These are phyloP conservation scores for Globisporangium iwayamae DNA, from an alignment of 352 stramenopile genomes.

Conservation along the genomic window DNA sequence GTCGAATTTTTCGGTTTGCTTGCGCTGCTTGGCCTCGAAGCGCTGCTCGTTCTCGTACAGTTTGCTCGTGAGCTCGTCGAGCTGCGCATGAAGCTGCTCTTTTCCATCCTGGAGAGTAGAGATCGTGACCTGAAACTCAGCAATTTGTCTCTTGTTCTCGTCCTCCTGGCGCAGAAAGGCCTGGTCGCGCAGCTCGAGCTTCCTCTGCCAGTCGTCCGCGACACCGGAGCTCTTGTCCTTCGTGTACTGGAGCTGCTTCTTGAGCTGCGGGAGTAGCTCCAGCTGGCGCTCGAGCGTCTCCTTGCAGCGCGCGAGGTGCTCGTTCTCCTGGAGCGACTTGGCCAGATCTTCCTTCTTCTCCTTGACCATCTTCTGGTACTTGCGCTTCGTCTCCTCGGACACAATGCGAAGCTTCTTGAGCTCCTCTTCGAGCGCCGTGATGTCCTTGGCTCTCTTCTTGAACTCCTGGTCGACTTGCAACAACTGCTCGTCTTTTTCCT, in stretches of 20 bases:
- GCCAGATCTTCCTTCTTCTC: slow-evolving; percentile 56
- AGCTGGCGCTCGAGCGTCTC: slow-evolving; percentile 33
- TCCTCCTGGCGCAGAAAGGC: slow-evolving; percentile 53
- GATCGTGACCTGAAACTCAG: slow-evolving; percentile 25
- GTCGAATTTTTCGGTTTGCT: slow-evolving; percentile 22
- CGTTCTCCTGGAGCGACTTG: slow-evolving; percentile 49
- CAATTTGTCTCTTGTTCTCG: slow-evolving; percentile 35
- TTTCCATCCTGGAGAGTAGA: slow-evolving; percentile 23
- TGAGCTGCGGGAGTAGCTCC: slow-evolving; percentile 47
- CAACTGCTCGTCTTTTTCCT: slow-evolving; percentile 17
- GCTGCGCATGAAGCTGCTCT: slow-evolving; percentile 21
- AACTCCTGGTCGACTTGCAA: slow-evolving; percentile 21
- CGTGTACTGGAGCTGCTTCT: slow-evolving; percentile 42
- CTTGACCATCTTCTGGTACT: slow-evolving; percentile 42
- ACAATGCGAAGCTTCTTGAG: slow-evolving; percentile 27
- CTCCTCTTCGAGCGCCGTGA: slow-evolving; percentile 24
- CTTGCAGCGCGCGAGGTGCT: slow-evolving; percentile 25
- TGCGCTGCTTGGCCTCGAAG: slow-evolving; percentile 18
- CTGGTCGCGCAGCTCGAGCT: slow-evolving; percentile 39
- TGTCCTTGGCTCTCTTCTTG: slow-evolving; percentile 20
- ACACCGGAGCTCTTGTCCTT: slow-evolving; percentile 38
- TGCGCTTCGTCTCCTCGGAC: slow-evolving; percentile 29
- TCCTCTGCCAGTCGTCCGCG: slow-evolving; percentile 31
- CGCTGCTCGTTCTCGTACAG: slow-evolving; percentile 20
- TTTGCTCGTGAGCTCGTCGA: slow-evolving; percentile 26